Evolutionary conservation across 2,329 filamentous ascomycete species (phyloP).

Genomic region (Rhexocercosporidium sp.): DNA sequence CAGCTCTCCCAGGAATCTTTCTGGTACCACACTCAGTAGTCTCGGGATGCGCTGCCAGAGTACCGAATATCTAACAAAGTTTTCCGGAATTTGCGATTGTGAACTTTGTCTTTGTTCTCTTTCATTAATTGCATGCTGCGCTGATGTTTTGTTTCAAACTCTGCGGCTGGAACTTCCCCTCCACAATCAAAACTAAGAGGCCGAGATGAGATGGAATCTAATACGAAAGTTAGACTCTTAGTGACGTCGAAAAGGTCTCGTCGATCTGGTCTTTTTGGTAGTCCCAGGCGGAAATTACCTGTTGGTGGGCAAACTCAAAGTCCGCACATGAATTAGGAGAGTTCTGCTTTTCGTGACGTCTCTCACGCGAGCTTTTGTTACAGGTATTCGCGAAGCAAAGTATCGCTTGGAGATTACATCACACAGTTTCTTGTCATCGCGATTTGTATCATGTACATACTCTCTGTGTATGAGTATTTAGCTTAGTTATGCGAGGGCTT

Average conservation of each 20-base stretch:
- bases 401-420: too few species aligned
- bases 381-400: too few species aligned
- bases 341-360: not conserved
- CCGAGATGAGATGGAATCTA: not conserved
- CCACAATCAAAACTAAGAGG: not conserved
- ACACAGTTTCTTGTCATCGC: too few species aligned
- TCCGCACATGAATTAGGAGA: not conserved
- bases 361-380: not conserved
- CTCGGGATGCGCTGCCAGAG: too few species aligned
- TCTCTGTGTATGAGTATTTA: too few species aligned
- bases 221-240: not conserved
- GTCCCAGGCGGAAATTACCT: too few species aligned
- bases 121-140: too few species aligned
- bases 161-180: not conserved
- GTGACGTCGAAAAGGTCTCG: not conserved
- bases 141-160: not conserved
- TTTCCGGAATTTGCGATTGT: not conserved
- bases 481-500: too few species aligned
- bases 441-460: too few species aligned
- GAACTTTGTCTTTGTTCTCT: not conserved
- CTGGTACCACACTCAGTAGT: too few species aligned
- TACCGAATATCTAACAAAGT: too few species aligned
- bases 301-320: not conserved
- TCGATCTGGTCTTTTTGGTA: too few species aligned
- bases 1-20: not conserved